phyloP scores from a whole-genome alignment of 106 monocot species.

The Dendrobium officinale region DNA sequence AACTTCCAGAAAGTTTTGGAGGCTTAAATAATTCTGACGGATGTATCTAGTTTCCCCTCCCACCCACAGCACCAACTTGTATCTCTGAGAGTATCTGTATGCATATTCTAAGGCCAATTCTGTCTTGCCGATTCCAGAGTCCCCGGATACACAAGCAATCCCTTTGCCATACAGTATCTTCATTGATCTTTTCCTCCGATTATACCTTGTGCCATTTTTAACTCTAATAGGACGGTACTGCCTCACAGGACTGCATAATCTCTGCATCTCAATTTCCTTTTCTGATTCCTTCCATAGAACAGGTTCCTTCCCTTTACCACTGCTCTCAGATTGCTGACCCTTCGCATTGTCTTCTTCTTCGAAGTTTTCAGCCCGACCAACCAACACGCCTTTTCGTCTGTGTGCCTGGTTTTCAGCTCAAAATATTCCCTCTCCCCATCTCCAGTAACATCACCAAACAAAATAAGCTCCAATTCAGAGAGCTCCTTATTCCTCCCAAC shows the following conservation, averaged over 20 bases:
- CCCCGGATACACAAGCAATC: constrained; percentile 86
- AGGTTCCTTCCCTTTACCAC: constrained; percentile 76
- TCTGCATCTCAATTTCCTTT: constrained; percentile 86
- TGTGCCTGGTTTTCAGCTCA: constrained; percentile 65
- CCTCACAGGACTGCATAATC: constrained; percentile 29
- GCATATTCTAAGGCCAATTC: constrained; percentile 88
- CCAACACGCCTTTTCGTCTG: constrained; percentile 19
- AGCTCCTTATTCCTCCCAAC: constrained; percentile 80
- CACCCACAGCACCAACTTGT: constrained; percentile 95
- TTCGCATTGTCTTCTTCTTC: constrained; percentile 17
- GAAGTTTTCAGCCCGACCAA: constrained; percentile 17
- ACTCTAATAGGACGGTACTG: constrained; percentile 14
- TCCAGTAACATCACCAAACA: constrained; percentile 83
- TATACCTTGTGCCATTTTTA: constrained; percentile 29
- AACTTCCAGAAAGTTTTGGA: constrained; percentile 65
- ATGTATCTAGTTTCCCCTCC: constrained; percentile 77
- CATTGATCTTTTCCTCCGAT: constrained; percentile 38
- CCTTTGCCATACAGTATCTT: constrained; percentile 77
- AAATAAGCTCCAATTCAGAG: constrained; percentile 78
- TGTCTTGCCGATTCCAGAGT: constrained; percentile 89
- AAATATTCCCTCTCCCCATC: constrained; percentile 81
- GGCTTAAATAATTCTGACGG: constrained; percentile 77
- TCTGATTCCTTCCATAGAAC: constrained; percentile 83
- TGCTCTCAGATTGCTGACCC: constrained; percentile 33
- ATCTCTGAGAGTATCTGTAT: constrained; percentile 74